These are phyloP conservation scores for Madurella mycetomatis DNA, from an alignment of 2,329 filamentous ascomycete species.

Conservation along the genomic window DNA sequence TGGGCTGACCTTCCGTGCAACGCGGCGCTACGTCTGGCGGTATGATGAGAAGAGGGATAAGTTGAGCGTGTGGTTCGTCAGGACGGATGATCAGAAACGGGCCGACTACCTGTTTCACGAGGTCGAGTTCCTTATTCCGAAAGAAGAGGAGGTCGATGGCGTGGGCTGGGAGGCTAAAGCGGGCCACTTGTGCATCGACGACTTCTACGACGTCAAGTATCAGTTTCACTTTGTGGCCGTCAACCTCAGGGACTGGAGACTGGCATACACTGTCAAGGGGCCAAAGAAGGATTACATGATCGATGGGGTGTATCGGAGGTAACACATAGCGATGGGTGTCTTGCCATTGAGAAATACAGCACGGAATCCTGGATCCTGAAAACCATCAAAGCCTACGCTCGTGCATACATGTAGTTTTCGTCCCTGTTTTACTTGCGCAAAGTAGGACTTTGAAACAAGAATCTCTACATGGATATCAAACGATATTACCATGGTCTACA, in stretches of 20 bases:
- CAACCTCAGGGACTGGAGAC: slow-evolving; percentile 52
- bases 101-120: slow-evolving; percentile 74
- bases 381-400: too few relatives aligned
- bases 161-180: slow-evolving; percentile 60
- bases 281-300: slow-evolving; percentile 71
- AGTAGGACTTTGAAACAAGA: too few relatives aligned
- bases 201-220: slow-evolving; percentile 67
- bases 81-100: slow-evolving; percentile 54
- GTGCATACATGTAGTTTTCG: too few relatives aligned
- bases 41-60: slow-evolving; percentile 58
- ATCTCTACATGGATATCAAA: too few relatives aligned
- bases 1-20: slow-evolving; percentile 55
- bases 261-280: slow-evolving; percentile 63
- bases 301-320: slow-evolving; percentile 47
- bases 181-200: slow-evolving; percentile 65
- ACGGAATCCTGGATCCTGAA: too few relatives aligned
- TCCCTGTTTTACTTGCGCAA: too few relatives aligned
- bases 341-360: too few relatives aligned
- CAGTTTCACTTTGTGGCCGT: slow-evolving; percentile 60
- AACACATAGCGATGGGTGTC: background rate
- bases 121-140: slow-evolving; percentile 54
- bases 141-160: slow-evolving; percentile 25
- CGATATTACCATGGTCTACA: too few relatives aligned
- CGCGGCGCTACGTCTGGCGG: slow-evolving; percentile 66
- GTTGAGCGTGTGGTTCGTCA: slow-evolving; percentile 70